Percentiles rank a stretch among this genome's conserved stretches.
These are phyloP conservation scores for Cetradonia linearis DNA, from an alignment of 495 filamentous ascomycete genomes.

Conservation along the genomic window DNA sequence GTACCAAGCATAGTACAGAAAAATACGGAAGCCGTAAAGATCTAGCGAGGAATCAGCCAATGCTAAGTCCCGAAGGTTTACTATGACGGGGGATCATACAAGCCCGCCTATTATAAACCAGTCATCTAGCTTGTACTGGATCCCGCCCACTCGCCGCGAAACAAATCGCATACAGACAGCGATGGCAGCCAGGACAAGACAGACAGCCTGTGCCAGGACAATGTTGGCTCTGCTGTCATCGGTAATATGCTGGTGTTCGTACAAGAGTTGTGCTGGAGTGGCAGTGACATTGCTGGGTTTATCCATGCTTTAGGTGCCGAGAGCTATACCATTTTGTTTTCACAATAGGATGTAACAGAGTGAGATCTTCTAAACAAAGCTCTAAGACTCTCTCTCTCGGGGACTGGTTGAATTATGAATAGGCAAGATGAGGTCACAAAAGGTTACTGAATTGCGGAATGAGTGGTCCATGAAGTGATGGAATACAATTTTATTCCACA, in stretches of 20 bases:
- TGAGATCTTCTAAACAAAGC: too few species aligned
- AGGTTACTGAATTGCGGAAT: too few species aligned
- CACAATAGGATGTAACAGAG: too few species aligned
- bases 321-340: too few species aligned
- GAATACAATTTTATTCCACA: too few species aligned
- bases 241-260: neutral
- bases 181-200: slow-evolving; percentile 3
- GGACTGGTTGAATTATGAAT: too few species aligned
- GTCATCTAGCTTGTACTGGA: slow-evolving; percentile 12
- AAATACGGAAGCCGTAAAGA: neutral
- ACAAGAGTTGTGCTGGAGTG: neutral
- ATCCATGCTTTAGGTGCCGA: neutral
- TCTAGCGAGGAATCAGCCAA: neutral
- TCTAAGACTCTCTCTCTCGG: too few species aligned
- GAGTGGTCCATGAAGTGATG: too few species aligned
- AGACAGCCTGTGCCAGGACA: slow-evolving; percentile 3
- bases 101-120: slow-evolving; percentile 9
- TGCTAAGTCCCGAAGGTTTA: neutral
- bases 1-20: neutral
- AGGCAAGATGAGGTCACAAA: too few species aligned
- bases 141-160: slow-evolving; percentile 4
- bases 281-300: neutral
- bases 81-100: neutral
- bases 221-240: neutral
- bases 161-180: slow-evolving; percentile 7